Conservation (phyloP, 2,329 filamentous ascomycete genomes). For the Talaromyces atroroseus region DNA sequence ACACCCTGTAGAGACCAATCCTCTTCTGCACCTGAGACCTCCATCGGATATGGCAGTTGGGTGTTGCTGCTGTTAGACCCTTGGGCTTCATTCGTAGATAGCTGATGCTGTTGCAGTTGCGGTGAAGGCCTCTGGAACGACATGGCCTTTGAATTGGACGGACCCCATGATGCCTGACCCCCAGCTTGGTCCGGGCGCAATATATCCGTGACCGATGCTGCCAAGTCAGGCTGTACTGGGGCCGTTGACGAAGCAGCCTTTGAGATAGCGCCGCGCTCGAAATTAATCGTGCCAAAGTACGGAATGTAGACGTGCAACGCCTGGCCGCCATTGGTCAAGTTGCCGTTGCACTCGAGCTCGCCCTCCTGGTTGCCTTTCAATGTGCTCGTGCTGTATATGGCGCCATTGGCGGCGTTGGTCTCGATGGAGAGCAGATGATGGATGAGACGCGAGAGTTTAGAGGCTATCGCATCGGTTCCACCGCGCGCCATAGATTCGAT, state of each 20-base stretch:
- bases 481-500: constrained; percentile 24
- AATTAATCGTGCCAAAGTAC: constrained; percentile 36
- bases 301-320: constrained; percentile 36
- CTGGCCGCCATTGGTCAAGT: constrained; percentile 15
- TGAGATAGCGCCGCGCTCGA: constrained; percentile 20
- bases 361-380: neutral
- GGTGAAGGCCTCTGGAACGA: neutral
- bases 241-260: neutral
- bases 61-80: neutral
- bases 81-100: neutral
- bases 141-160: neutral
- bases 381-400: constrained; percentile 19
- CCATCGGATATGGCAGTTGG: neutral
- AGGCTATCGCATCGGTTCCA: constrained; percentile 23
- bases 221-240: neutral
- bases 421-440: constrained; percentile 38
- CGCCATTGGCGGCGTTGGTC: constrained; percentile 26
- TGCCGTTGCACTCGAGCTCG: constrained; percentile 9
- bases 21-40: neutral
- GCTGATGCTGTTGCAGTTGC: neutral
- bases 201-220: neutral
- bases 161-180: neutral
- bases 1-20: neutral
- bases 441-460: constrained; percentile 30
- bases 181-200: neutral